A percentile compares a stretch with the other conserved stretches of the same genome.
Evolutionary conservation across 169 alveolate genomes (phyloP).

Genomic region (Cryptosporidium canis): DNA sequence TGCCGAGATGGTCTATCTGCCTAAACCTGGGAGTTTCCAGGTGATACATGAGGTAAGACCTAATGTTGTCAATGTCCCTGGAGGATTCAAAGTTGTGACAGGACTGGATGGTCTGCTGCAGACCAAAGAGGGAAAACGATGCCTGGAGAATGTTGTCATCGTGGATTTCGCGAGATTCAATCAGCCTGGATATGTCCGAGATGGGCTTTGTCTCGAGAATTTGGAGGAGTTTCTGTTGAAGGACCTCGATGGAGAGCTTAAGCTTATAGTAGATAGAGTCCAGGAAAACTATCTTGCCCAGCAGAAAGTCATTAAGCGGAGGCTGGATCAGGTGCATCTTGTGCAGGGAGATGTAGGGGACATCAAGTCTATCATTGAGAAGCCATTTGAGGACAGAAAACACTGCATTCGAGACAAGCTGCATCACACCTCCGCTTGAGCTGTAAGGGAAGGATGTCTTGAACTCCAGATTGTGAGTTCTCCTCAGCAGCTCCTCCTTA

Average conservation of each 20-base stretch:
- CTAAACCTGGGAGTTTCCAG: slow-evolving; percentile 51
- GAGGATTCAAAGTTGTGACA: slow-evolving; percentile 35
- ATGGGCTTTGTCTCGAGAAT: neutral
- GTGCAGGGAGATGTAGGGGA: slow-evolving; percentile 42
- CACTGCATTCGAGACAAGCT: slow-evolving; percentile 24
- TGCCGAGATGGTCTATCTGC: neutral
- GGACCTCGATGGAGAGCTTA: slow-evolving; percentile 19
- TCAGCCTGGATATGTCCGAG: neutral
- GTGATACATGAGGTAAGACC: slow-evolving; percentile 41
- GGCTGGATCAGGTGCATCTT: slow-evolving; percentile 48
- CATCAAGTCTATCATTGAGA: slow-evolving; percentile 42
- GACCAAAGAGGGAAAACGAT: slow-evolving; percentile 6
- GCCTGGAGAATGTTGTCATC: slow-evolving; percentile 20
- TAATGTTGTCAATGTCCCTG: slow-evolving; percentile 42
- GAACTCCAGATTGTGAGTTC: slow-evolving; percentile 36
- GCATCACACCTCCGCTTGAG: slow-evolving; percentile 25
- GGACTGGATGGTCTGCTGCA: slow-evolving; percentile 5
- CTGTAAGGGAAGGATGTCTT: slow-evolving; percentile 52
- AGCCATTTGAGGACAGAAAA: slow-evolving; percentile 50
- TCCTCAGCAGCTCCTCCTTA: slow-evolving; percentile 46
- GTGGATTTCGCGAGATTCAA: neutral
- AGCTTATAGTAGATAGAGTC: slow-evolving; percentile 49
- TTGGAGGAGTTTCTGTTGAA: slow-evolving; percentile 1
- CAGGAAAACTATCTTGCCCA: slow-evolving; percentile 40
- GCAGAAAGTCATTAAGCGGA: slow-evolving; percentile 60